phyloP scores from a whole-genome alignment of 257 asterid species.

The Salvia splendens region DNA sequence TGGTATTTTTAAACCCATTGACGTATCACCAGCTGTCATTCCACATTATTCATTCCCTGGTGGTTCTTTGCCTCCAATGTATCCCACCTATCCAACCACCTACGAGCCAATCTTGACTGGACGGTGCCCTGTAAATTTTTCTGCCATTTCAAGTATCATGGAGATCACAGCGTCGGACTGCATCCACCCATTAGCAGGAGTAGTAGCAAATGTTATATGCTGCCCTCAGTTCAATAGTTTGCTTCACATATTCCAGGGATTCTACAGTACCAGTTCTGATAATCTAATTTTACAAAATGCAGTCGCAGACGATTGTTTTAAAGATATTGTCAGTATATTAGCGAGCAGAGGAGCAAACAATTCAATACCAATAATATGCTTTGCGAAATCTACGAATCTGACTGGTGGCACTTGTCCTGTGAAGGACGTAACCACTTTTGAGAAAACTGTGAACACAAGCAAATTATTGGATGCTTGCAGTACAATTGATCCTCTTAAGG shows the following conservation, averaged over 20 bases:
- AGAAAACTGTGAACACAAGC: constrained; percentile 81
- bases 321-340: constrained; percentile 89
- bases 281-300: constrained; percentile 71
- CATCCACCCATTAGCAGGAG: constrained; percentile 67
- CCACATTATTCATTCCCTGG: constrained; percentile 72
- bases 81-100: constrained; percentile 79
- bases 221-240: constrained; percentile 94
- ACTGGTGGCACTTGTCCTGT: constrained; percentile 98
- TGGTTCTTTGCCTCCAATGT: constrained; percentile 86
- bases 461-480: constrained; percentile 86
- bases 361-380: constrained; percentile 73
- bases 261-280: constrained; percentile 62
- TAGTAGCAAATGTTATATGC: constrained; percentile 91
- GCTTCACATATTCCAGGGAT: constrained; percentile 93
- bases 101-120: constrained; percentile 90
- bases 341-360: constrained; percentile 95
- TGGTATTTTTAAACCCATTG: constrained; percentile 78
- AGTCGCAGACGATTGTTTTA: constrained; percentile 89
- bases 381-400: constrained; percentile 68
- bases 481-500: constrained; percentile 82
- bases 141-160: constrained; percentile 68
- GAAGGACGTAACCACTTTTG: constrained; percentile 70
- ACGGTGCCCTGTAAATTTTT: constrained; percentile 89
- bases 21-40: constrained; percentile 82
- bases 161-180: constrained; percentile 94